phyloP scores from a whole-genome alignment of 805 yeast species.

The Komagataella pastoris region DNA sequence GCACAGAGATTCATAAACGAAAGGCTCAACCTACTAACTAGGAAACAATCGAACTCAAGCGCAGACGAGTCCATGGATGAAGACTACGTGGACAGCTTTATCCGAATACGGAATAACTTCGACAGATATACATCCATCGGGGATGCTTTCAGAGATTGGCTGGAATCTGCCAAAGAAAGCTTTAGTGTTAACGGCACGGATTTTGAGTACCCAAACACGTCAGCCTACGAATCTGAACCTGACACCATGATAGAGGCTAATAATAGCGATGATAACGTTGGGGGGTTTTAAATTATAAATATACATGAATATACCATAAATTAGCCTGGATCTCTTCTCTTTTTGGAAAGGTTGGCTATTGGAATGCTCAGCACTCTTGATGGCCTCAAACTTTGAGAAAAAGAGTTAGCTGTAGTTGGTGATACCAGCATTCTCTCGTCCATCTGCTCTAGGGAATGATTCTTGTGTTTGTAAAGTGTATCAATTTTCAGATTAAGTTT shows the following conservation, averaged over 20 bases:
- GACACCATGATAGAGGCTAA: not conserved
- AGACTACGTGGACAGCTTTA: constrained; percentile 17
- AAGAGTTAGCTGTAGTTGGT: not conserved
- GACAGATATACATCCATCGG: constrained; percentile 18
- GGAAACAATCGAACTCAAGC: not conserved
- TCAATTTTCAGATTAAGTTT: constrained; percentile 15
- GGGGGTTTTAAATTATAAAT: not conserved
- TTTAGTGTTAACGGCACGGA: not conserved
- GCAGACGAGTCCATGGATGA: constrained; percentile 9
- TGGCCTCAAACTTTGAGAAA: not conserved
- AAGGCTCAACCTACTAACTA: not conserved
- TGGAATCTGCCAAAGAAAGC: constrained; percentile 9
- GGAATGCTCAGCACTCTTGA: constrained; percentile 18
- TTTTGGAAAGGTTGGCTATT: constrained; percentile 12
- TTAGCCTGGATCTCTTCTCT: not conserved
- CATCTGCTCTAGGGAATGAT: not conserved
- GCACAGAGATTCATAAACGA: constrained; percentile 7
- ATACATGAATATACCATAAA: not conserved
- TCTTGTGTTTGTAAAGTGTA: constrained; percentile 2
- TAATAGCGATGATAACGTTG: not conserved
- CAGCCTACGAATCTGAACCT: not conserved
- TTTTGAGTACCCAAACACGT: not conserved
- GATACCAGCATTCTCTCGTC: not conserved
- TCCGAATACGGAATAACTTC: constrained; percentile 19
- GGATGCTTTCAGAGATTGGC: constrained; percentile 23